These are phyloP conservation scores for Bisporella sp. DNA, from an alignment of 2,329 filamentous ascomycete genomes.

Conservation along the genomic window DNA sequence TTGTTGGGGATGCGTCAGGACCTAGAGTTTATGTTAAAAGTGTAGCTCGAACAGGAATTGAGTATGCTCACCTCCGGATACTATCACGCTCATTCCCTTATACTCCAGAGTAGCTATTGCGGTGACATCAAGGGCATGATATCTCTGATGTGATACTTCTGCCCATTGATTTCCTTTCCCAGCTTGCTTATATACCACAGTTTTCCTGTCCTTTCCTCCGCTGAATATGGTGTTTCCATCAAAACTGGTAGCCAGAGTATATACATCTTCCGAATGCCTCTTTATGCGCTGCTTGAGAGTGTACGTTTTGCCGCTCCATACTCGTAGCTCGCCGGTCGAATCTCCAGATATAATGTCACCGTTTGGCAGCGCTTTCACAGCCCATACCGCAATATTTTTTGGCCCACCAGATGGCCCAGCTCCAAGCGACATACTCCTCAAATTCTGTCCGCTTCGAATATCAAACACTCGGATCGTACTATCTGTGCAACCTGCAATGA, in stretches of 20 bases:
- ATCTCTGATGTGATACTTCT: slow-evolving; percentile 77
- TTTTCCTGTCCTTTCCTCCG: slow-evolving; percentile 85
- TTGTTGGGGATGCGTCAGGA: slow-evolving; percentile 75
- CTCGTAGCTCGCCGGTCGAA: slow-evolving; percentile 85
- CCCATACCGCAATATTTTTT: slow-evolving; percentile 87
- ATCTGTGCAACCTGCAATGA: slow-evolving; percentile 92
- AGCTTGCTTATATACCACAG: slow-evolving; percentile 71
- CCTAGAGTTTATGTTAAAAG: slow-evolving; percentile 44
- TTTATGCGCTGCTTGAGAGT: slow-evolving; percentile 80
- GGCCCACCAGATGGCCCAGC: slow-evolving; percentile 68
- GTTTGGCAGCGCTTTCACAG: slow-evolving; percentile 78
- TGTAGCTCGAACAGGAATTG: neutral
- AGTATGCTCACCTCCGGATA: slow-evolving; percentile 70
- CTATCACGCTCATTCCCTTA: slow-evolving; percentile 73
- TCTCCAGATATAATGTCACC: slow-evolving; percentile 93
- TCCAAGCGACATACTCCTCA: slow-evolving; percentile 81
- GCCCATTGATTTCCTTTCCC: slow-evolving; percentile 64
- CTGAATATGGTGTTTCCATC: slow-evolving; percentile 81
- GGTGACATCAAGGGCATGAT: slow-evolving; percentile 93
- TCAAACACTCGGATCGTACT: slow-evolving; percentile 91
- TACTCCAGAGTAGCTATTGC: slow-evolving; percentile 87
- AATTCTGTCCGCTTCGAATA: slow-evolving; percentile 65
- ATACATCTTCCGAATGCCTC: slow-evolving; percentile 80
- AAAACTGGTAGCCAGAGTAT: slow-evolving; percentile 75
- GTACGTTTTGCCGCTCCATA: slow-evolving; percentile 92